Percentiles rank a stretch among this genome's conserved stretches.
phyloP scores from a whole-genome alignment of 768 basidiomycete species.

The Tulasnella sp. region DNA sequence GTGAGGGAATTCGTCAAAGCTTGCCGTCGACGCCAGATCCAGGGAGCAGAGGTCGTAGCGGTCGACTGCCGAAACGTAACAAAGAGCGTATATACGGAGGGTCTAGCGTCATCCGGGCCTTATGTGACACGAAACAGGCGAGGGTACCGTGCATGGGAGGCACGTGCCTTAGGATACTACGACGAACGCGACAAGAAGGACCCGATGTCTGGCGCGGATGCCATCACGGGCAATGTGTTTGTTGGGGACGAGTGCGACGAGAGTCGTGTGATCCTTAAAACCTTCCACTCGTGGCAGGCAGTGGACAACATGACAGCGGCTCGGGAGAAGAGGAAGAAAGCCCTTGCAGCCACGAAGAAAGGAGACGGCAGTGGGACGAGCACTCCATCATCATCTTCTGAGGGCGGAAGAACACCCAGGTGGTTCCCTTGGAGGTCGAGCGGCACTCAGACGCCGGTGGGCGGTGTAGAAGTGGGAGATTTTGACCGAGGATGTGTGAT shows the following conservation, averaged over 20 bases:
- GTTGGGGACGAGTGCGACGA: slow-evolving; percentile 79
- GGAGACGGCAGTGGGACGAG: slow-evolving; percentile 39
- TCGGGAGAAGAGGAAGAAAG: slow-evolving; percentile 68
- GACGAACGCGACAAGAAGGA: slow-evolving; percentile 72
- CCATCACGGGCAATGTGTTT: slow-evolving; percentile 46
- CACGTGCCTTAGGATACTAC: slow-evolving; percentile 67
- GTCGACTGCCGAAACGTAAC: slow-evolving; percentile 76
- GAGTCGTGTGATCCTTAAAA: slow-evolving; percentile 72
- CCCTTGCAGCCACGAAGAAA: slow-evolving; percentile 45
- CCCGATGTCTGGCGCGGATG: slow-evolving; percentile 27
- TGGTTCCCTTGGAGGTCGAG: slow-evolving; percentile 49
- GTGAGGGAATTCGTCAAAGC: slow-evolving; percentile 69
- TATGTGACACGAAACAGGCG: slow-evolving; percentile 63
- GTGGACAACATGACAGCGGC: slow-evolving; percentile 70
- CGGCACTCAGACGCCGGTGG: slow-evolving; percentile 55
- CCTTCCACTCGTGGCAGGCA: slow-evolving; percentile 84
- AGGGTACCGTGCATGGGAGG: slow-evolving; percentile 77
- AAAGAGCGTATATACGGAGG: slow-evolving; percentile 65
- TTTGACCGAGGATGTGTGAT: slow-evolving; percentile 63
- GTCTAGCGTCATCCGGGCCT: slow-evolving; percentile 43
- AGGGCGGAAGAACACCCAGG: slow-evolving; percentile 23
- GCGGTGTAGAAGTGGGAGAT: slow-evolving; percentile 36
- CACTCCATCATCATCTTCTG: slow-evolving; percentile 53
- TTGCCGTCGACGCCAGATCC: slow-evolving; percentile 52
- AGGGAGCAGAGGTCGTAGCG: slow-evolving; percentile 63